Evolutionary conservation across 169 alveolate species (phyloP), one percentile per base, ranked within the genome.

Genomic region (Babesia ovata): DNA sequence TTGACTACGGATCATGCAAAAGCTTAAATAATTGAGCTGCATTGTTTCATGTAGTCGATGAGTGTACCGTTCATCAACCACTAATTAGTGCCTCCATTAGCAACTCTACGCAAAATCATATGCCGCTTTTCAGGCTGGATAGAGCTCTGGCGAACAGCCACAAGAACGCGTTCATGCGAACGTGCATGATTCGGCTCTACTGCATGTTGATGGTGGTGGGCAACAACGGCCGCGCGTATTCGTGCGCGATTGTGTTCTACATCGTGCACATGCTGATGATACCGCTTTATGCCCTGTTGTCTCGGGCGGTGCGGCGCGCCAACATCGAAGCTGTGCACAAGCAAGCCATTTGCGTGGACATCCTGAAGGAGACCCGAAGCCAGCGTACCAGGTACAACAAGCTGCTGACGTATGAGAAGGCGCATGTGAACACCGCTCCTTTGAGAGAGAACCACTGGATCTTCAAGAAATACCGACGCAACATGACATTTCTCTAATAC

Each of bases 331-430:
- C 88, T 0, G 70, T 81, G 54, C 70, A 63, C 49, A 26, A 49
- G 75, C 88, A 81, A 75, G 54, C 76, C 22, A 16, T 81, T 24
- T 61, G 73, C 21, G 53, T n/a, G 28, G 84, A 81, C 73, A 81
- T 81, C 44, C 24, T 81, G 52, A 60, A 66, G 54, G 79, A 67
- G 39, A 67, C 76, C 45, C 50, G 57, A 17, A 17, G 57, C 13
- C 76, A 67, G 56, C 48, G 76, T 39, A 11, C 33, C 33, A 7
- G 60, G 56, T 67, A 67, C 76, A 50, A 67, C 65, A 67, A 50
- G 54, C 53, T 67, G 24, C n/a, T 29, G 22, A 28, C 65, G 3
- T 67, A 67, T 42, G 76, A 67, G 45, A 13, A 50, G 39, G 66
- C 33, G 26, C 63, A 49, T 13, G 33, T 39, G 13, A 53, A 48